Evolutionary conservation across 106 monocot species (phyloP), one percentile per base, ranked within the genome.

Genomic region (Allium cepa): DNA sequence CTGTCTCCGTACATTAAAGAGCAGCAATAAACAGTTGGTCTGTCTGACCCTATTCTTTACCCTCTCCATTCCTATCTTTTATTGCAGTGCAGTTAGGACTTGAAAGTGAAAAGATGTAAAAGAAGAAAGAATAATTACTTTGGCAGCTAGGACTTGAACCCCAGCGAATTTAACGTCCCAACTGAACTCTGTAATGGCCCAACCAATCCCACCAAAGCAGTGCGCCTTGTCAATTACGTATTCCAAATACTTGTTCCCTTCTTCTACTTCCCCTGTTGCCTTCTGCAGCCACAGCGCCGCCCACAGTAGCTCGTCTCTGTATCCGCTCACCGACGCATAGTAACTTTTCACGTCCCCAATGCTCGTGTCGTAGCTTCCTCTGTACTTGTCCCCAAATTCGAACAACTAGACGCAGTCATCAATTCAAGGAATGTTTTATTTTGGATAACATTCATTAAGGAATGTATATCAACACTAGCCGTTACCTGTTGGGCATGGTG

Each of bases 291-390:
- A 93, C 45, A 83, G 58, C 8, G 93, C 93, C 11, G 88, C 93
- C 93, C 93, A 93, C n/a, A 93, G 79, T 9, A 93, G 67, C 83
- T 93, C 93, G 69, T 93, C 93, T 3, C 69, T 62, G 80, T 88
- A 93, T 11, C 92, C 92, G 58, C 92, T 92, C 55, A 85, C 62
- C 56, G 92, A 93, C 27, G 85, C 63, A 49, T 93, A 93, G 77
- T 79, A 93, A 36, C 79, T 75, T 76, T 77, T 88, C 55, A 77
- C 88, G n/a, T 50, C 83, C 9, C 60, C 56, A 4, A 93, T 69
- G 66, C 85, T 93, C 50, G 57, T 68, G 60, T 93, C 81, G 50
- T 93, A 93, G 12, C 62, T 78, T 1, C 93, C 93, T 36, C 88
- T 81, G 57, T 86, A 75, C 72, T 78, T 80, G 72, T 88, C 85